These are phyloP conservation scores for Neurospora sp. DNA, from an alignment of 495 filamentous ascomycete species.

Conservation along the genomic window DNA sequence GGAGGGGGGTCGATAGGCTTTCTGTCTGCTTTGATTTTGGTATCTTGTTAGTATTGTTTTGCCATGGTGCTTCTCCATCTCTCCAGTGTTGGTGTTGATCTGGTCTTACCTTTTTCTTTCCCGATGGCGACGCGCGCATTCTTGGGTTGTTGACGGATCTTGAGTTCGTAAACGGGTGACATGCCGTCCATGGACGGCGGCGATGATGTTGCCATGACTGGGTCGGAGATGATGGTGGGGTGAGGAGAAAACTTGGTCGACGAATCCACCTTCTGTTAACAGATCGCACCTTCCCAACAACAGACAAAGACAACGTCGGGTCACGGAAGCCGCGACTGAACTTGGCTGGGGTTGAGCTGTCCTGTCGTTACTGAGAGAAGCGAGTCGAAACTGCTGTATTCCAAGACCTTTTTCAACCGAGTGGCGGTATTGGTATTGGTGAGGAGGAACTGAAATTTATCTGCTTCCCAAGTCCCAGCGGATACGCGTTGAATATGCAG, in stretches of 20 bases:
- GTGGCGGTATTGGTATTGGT: not conserved
- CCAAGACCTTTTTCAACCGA: not conserved
- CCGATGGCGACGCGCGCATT: constrained; percentile 58
- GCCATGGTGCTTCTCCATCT: no score
- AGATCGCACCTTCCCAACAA: not conserved
- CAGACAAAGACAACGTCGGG: not conserved
- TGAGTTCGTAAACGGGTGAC: constrained; percentile 30
- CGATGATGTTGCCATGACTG: constrained; percentile 6
- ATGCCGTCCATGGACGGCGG: constrained; percentile 2
- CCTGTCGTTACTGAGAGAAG: not conserved
- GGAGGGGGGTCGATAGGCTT: constrained; percentile 95
- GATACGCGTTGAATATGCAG: not conserved
- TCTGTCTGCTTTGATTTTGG: constrained; percentile 47
- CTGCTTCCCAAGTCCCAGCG: not conserved
- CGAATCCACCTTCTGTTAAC: not conserved
- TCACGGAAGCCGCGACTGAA: not conserved
- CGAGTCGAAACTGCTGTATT: not conserved
- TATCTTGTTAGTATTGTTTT: constrained; percentile 8
- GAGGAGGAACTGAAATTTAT: not conserved
- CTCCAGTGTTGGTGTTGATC: constrained; percentile 17
- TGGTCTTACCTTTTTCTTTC: constrained; percentile 48
- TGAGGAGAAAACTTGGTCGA: not conserved
- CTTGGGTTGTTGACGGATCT: constrained; percentile 56
- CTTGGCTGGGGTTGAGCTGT: not conserved
- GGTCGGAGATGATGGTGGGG: not conserved